Base-by-base conservation (phyloP, 495 filamentous ascomycete genomes). In the Daldinia concentrica region DNA sequence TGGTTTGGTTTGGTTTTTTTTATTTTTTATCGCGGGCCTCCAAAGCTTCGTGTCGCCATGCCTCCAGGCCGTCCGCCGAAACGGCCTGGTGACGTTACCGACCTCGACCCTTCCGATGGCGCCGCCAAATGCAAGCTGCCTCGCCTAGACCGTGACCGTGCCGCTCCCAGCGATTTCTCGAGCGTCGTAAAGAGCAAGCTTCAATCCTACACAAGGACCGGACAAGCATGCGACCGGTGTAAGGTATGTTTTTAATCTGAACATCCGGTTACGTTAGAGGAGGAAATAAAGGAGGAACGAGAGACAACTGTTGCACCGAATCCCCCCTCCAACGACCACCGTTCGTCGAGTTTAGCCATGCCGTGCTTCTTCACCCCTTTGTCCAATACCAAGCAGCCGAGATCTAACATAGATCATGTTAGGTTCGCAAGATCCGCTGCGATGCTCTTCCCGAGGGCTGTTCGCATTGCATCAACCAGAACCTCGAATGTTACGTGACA, bases 201-300 rank as follows among this genome's bases (percentile, higher is more conserved):
- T 56, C 83, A 84, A 66, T 85, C 84, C 19, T 90, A 89, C 57
- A 89, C 86, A 19, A 85, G 93, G 17, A 95, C 92, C 0, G 91
- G 92, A 3, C 93, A 95, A 77, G 94, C 94, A 4, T 97, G 94
- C 84, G 94, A 97, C 75, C 86, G 94, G 56, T 97, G 94, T 84
- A 93, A 93, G 85, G 93, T 94, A 81, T 64, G 86, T 79, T 30
- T 62, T 32, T 22, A 64, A 17, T 37, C 26, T 24, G 26, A 30
- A n/a, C 54, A 30, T 30, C 30, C 12, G 27, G 30, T 14, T n/a
- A 36, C 54, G 17, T 17, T 32, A 36, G 30, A 52, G 50, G 17
- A 57, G 19, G 30, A 22, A 19, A 34, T 34, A 36, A 36, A 32
- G 50, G 27, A 30, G 27, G 50, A 30, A 54, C 24, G 43, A 48